Conservation (phyloP, 2,329 filamentous ascomycete species). For the Xylaria sp. region DNA sequence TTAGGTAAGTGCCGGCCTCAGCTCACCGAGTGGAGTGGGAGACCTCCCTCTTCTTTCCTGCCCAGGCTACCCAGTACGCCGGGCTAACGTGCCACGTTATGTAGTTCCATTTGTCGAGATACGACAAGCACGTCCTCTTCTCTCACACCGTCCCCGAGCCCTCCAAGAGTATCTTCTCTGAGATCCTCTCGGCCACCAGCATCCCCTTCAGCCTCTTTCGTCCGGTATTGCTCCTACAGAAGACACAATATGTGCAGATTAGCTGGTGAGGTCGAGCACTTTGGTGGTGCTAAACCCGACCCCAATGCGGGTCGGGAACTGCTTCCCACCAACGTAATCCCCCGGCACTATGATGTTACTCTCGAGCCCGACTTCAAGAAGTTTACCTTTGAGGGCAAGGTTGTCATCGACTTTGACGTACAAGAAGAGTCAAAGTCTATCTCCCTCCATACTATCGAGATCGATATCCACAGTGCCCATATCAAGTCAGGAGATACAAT, state of each 20-base stretch:
- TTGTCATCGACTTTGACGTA: constrained; percentile 88
- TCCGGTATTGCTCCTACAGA: constrained; percentile 76
- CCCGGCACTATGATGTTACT: constrained; percentile 90
- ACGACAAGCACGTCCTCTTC: constrained; percentile 37
- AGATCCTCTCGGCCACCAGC: constrained; percentile 36
- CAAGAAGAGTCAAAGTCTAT: constrained; percentile 85
- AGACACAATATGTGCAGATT: constrained; percentile 77
- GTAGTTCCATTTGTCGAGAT: constrained; percentile 31
- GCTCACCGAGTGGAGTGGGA: constrained; percentile 16
- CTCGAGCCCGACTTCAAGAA: constrained; percentile 91
- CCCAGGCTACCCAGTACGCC: constrained; percentile 1
- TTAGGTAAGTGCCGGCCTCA: constrained; percentile 33
- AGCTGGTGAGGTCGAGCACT: constrained; percentile 64
- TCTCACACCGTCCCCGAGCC: constrained; percentile 30
- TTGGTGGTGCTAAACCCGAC: constrained; percentile 68
- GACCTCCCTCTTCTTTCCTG: neutral
- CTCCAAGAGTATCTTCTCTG: constrained; percentile 33
- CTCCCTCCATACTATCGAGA: constrained; percentile 86
- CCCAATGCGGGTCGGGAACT: constrained; percentile 75
- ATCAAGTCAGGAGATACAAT: constrained; percentile 70
- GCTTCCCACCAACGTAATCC: constrained; percentile 90
- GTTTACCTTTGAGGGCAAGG: constrained; percentile 86
- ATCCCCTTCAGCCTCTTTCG: constrained; percentile 38
- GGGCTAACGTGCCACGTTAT: constrained; percentile 27
- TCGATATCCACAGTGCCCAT: constrained; percentile 81